Evolutionary conservation across 2,329 filamentous ascomycete genomes (phyloP).

Genomic region (Ceratocystis eucalypticola): DNA sequence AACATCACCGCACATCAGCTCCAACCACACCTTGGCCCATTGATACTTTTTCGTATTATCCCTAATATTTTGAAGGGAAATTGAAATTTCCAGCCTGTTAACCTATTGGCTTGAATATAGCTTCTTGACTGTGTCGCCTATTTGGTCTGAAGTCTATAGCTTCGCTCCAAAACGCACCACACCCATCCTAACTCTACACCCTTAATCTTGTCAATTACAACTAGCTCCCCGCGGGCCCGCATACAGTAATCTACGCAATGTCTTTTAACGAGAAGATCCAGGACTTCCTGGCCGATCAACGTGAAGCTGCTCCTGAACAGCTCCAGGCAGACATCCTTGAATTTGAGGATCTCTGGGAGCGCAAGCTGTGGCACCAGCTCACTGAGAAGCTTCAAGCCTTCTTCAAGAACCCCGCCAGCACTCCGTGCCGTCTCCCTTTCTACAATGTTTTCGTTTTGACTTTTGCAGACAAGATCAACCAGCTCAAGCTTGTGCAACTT

Average conservation of each 20-base stretch:
- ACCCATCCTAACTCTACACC: background rate
- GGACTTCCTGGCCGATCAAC: slow-evolving; percentile 83
- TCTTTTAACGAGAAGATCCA: slow-evolving; percentile 59
- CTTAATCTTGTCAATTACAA: background rate
- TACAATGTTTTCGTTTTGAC: slow-evolving; percentile 92
- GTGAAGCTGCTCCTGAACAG: slow-evolving; percentile 74
- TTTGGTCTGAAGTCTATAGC: background rate
- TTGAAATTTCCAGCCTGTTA: background rate
- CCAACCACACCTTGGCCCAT: too few relatives aligned
- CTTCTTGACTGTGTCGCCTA: background rate
- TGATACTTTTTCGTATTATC: too few relatives aligned
- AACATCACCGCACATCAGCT: background rate
- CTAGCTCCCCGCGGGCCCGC: background rate
- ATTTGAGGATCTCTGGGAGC: slow-evolving; percentile 96
- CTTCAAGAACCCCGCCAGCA: slow-evolving; percentile 72
- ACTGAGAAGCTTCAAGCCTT: slow-evolving; percentile 79
- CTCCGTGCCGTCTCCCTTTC: slow-evolving; percentile 70
- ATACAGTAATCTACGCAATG: slow-evolving; percentile 8
- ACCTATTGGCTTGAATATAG: background rate
- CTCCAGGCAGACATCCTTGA: slow-evolving; percentile 76
- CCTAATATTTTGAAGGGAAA: too few relatives aligned
- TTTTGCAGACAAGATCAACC: slow-evolving; percentile 98
- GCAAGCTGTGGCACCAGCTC: slow-evolving; percentile 97
- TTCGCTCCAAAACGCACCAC: background rate
- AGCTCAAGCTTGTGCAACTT: slow-evolving; percentile 87